Evolutionary conservation across 2,329 filamentous ascomycete species (phyloP), one percentile per base, ranked within the genome.

Genomic region (Cladosporium sp.): DNA sequence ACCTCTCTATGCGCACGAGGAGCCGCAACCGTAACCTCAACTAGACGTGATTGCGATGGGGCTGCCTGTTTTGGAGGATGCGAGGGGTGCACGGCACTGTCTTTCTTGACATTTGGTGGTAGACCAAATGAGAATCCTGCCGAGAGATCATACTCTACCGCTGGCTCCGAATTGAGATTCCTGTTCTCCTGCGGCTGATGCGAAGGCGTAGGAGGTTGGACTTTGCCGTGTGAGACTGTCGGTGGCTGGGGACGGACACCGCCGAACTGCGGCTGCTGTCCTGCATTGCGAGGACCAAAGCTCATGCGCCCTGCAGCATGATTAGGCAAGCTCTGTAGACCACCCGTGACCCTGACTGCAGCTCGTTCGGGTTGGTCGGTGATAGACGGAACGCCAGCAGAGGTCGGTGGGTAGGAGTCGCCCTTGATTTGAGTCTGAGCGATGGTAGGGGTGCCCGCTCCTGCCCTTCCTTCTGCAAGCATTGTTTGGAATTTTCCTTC

Each of bases 341-440:
- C 28, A 17, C 28, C 39, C 3, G 51, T 25, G 10, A n/a, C 19
- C 7, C 39, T 45, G 17, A 35, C 40, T 6, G 36, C 51, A 17
- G 22, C 15, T 40, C 28, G 25, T 4, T 55, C 51, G 4, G n/a
- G 39, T 7, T 53, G 17, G 17, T 55, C 39, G 24, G 28, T 36
- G 37, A 55, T 19, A 13, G 51, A 55, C 24, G 51, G 51, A 47
- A 28, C 42, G 17, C 60, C 62, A 34, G 48, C 42, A 35, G 62
- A 60, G 32, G 62, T 64, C 5, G 49, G 50, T 13, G 62, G 62
- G 22, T 62, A 62, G 2, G 62, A 61, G 52, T 64, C 62, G 12
- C 62, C 62, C 42, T 60, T 61, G 49, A 64, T 54, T 8, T 62
- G 51, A 3, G 40, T 55, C 15, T 55, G 39, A 19, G 39, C 51